phyloP scores from a whole-genome alignment of 2,329 filamentous ascomycete genomes.

The Colletotrichum siamense region DNA sequence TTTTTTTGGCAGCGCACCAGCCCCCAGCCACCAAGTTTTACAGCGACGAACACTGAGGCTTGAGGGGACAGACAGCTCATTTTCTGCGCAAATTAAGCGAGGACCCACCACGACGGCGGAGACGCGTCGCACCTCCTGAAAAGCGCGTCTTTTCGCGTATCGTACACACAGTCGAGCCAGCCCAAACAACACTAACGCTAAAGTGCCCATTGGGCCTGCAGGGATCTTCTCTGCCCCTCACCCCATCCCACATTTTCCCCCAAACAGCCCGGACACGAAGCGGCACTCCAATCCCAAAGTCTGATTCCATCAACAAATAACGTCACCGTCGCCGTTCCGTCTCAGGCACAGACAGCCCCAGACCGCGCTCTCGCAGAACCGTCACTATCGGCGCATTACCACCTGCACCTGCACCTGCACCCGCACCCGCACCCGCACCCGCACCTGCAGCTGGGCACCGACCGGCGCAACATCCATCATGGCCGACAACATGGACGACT shows the following conservation, averaged over 20 bases:
- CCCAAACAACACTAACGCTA: neutral
- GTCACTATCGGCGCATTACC: neutral
- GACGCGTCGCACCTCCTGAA: constrained; percentile 7
- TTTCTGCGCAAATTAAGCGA: constrained; percentile 16
- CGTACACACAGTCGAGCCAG: neutral
- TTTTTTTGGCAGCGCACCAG: constrained; percentile 5
- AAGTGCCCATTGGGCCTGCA: neutral
- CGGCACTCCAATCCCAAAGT: constrained; percentile 13
- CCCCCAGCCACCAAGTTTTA: constrained; percentile 16
- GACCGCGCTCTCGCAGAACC: neutral
- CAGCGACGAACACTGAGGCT: constrained; percentile 3
- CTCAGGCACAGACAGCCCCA: neutral
- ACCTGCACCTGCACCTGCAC: neutral
- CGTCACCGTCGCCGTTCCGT: constrained; percentile 16
- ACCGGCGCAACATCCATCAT: constrained; percentile 33
- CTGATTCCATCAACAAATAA: constrained; percentile 20
- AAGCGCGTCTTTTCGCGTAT: constrained; percentile 23
- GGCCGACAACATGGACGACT: constrained; percentile 50
- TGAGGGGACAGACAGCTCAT: neutral
- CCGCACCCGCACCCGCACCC: neutral
- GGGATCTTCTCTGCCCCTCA: neutral
- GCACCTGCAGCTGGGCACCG: neutral
- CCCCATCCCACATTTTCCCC: constrained; percentile 10
- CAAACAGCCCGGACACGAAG: neutral
- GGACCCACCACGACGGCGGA: neutral